Evolutionary conservation across 2,329 filamentous ascomycete species (phyloP), one percentile per base, ranked within the genome.

Genomic region (Neopestalotiopsis sp.): DNA sequence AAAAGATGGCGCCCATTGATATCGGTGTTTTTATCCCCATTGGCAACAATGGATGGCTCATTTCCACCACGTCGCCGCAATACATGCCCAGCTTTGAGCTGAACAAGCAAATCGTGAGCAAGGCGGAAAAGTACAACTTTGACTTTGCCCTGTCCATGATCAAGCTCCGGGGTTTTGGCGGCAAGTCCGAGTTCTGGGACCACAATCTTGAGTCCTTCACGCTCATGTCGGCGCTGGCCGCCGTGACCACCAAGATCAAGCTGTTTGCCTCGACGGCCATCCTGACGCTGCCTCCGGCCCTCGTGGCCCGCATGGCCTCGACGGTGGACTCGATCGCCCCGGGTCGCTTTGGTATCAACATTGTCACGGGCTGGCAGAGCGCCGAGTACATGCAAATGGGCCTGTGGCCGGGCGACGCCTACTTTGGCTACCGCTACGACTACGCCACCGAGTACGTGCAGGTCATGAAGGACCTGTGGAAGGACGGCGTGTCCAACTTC

Each of bases 21-120:
- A 75, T 76, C 40, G 75, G 75, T 14, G 71, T 76, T 59, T 76
- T 76, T 67, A 75, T 76, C 65, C 75, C 75, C 57, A 76, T 75
- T 64, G 76, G 76, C 66, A 79, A 78, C 71, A 78, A 79, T 73
- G 77, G 77, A 20, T 79, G 76, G 77, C 72, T 79, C 32, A 76
- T 79, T 67, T 77, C 75, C 5, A 76, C 74, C 32, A 76, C 73
- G 28, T 71, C 76, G 3, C 77, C 77, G 2, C 77, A 78, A 67
- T 79, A 79, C 68, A 77, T 71, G 70, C 77, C 77, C 13, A 74
- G 68, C 62, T 79, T 76, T 67, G 76, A 77, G 62, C 71, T 78
- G 56, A 78, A 78, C 71, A 77, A 77, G 68, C 66, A 74, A 53
- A 72, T 78, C 59, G 71, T 77, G 42, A 74, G 74, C 53, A 77